A percentile compares a stretch with the other conserved stretches of the same genome.
Conservation (phyloP, 2,329 filamentous ascomycete genomes). For the Penicillium sp. region DNA sequence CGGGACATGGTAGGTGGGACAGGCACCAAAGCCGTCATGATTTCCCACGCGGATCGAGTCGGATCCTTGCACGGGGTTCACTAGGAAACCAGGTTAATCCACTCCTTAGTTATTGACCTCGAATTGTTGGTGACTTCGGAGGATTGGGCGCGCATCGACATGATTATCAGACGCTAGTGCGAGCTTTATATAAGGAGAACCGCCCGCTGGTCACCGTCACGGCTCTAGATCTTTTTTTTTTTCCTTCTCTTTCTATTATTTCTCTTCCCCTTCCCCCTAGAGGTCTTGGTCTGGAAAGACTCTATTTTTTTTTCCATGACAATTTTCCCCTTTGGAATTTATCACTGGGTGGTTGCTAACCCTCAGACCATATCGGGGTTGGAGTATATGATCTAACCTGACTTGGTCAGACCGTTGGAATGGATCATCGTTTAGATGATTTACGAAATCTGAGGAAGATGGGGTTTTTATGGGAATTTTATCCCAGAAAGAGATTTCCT, state of each 20-base stretch:
- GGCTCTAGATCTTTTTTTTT: slow-evolving; percentile 12
- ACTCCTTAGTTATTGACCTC: slow-evolving; percentile 8
- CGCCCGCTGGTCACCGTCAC: slow-evolving; percentile 18
- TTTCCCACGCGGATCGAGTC: slow-evolving; percentile 30
- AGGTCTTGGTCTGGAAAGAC: not conserved
- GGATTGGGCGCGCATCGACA: slow-evolving; percentile 25
- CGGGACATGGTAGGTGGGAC: slow-evolving; percentile 30
- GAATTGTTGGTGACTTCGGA: slow-evolving; percentile 8
- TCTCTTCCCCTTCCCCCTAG: not conserved
- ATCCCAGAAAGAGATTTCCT: not conserved
- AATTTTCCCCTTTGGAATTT: not conserved
- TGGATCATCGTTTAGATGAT: slow-evolving; percentile 23
- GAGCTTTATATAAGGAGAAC: slow-evolving; percentile 29
- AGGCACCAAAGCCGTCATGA: slow-evolving; percentile 28
- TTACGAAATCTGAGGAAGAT: slow-evolving; percentile 7
- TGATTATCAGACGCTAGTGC: slow-evolving; percentile 28
- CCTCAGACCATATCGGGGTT: slow-evolving; percentile 4
- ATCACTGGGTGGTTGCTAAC: not conserved
- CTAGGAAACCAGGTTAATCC: slow-evolving; percentile 13
- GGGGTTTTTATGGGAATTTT: slow-evolving; percentile 1
- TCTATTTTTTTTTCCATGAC: not conserved
- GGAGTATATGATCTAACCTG: slow-evolving; percentile 28
- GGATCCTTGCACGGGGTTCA: slow-evolving; percentile 26
- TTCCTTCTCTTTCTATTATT: not conserved
- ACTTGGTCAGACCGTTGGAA: slow-evolving; percentile 29